Conservation (phyloP, 257 asterid species). For the Linderniella brevidens region DNA sequence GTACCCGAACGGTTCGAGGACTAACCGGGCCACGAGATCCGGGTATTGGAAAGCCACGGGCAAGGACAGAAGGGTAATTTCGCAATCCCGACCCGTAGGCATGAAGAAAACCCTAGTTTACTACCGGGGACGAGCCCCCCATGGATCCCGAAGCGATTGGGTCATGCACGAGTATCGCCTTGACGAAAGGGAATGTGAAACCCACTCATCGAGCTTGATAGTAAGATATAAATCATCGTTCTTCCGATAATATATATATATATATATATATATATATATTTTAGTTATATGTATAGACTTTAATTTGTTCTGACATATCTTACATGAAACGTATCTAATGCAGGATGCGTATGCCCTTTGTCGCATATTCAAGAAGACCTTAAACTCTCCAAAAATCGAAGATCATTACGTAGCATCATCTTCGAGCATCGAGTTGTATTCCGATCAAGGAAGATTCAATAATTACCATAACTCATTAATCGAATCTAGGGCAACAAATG, state of each 20-base stretch:
- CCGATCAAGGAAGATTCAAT: neutral
- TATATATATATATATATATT: too few species aligned
- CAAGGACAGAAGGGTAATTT: slow-evolving; percentile 78
- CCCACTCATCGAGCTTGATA: slow-evolving; percentile 46
- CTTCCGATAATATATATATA: neutral
- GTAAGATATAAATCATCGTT: slow-evolving; percentile 15
- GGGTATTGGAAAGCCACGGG: slow-evolving; percentile 99
- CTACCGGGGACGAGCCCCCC: slow-evolving; percentile 96
- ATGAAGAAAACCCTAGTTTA: slow-evolving; percentile 98
- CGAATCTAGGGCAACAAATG: too few species aligned
- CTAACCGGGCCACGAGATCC: slow-evolving; percentile 85
- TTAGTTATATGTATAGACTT: neutral
- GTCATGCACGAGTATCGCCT: slow-evolving; percentile 96
- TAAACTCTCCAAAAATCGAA: slow-evolving; percentile 46
- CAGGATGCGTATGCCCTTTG: slow-evolving; percentile 96
- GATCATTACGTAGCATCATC: slow-evolving; percentile 29
- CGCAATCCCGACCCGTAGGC: slow-evolving; percentile 70
- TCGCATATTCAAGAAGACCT: slow-evolving; percentile 83
- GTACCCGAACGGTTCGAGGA: slow-evolving; percentile 92
- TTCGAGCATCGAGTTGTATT: slow-evolving; percentile 15
- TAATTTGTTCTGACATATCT: neutral
- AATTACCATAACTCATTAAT: neutral
- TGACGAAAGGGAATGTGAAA: slow-evolving; percentile 88
- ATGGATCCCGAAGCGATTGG: slow-evolving; percentile 93
- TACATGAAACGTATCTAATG: too few species aligned